phyloP scores from a whole-genome alignment of 805 yeast genomes.

The Candida endomychidarum region DNA sequence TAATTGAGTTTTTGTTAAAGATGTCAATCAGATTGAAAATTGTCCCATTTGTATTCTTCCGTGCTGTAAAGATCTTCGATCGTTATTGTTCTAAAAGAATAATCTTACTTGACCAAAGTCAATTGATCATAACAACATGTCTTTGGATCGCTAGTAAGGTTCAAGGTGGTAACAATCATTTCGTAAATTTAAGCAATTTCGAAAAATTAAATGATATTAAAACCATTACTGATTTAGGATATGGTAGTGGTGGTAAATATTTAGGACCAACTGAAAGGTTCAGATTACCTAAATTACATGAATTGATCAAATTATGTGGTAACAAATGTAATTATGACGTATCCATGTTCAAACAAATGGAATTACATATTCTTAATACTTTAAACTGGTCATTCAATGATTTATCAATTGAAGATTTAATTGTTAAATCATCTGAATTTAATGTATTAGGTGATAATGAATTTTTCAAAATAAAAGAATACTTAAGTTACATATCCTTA shows the following conservation, averaged over 20 bases:
- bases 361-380: slow-evolving; percentile 41
- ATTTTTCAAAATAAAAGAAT: slow-evolving; percentile 49
- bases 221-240: slow-evolving; percentile 40
- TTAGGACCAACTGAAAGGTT: slow-evolving; percentile 72
- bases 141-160: slow-evolving; percentile 90
- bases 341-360: slow-evolving; percentile 63
- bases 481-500: slow-evolving; percentile 47
- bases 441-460: slow-evolving; percentile 25
- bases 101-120: slow-evolving; percentile 82
- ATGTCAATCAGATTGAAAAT: slow-evolving; percentile 61
- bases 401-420: slow-evolving; percentile 48
- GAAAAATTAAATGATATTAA: slow-evolving; percentile 23
- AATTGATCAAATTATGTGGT: slow-evolving; percentile 72
- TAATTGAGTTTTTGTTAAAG: slow-evolving; percentile 81
- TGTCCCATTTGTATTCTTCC: slow-evolving; percentile 65
- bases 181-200: slow-evolving; percentile 44
- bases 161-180: slow-evolving; percentile 73
- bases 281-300: slow-evolving; percentile 70
- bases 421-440: slow-evolving; percentile 36
- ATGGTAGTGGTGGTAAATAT: slow-evolving; percentile 57
- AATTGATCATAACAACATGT: slow-evolving; percentile 87
- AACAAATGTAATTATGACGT: slow-evolving; percentile 51
- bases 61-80: slow-evolving; percentile 76
- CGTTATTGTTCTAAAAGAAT: slow-evolving; percentile 87
- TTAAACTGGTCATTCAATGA: slow-evolving; percentile 68